A percentile compares a stretch with the other conserved stretches of the same genome.
Conservation (phyloP, 2,329 filamentous ascomycete genomes). For the Fulvia fulva region DNA sequence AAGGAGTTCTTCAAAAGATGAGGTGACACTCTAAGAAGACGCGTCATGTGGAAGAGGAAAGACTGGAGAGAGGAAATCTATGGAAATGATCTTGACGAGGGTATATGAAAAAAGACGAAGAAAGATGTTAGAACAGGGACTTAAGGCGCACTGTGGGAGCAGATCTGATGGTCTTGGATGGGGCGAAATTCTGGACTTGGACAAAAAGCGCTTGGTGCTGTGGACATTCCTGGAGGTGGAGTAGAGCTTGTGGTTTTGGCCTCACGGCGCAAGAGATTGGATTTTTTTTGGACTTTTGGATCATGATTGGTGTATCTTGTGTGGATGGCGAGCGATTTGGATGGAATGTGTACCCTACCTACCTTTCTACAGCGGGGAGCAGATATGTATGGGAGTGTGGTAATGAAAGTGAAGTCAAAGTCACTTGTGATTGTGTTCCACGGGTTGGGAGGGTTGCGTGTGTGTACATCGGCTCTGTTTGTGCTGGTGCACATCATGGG, state of each 20-base stretch:
- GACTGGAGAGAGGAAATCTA: too few species aligned
- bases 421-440: too few species aligned
- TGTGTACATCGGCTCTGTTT: too few species aligned
- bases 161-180: neutral
- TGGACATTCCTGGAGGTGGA: neutral
- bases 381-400: too few species aligned
- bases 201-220: neutral
- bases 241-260: neutral
- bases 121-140: neutral
- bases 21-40: constrained; percentile 4
- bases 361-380: neutral
- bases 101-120: neutral
- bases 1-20: constrained; percentile 46
- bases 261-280: neutral
- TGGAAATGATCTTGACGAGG: neutral
- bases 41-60: too few species aligned
- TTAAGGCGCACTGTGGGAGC: neutral
- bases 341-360: neutral
- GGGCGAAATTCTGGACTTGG: neutral
- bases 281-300: neutral
- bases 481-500: too few species aligned
- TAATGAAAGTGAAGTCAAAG: too few species aligned
- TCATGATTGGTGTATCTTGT: neutral
- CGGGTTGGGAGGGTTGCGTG: too few species aligned
- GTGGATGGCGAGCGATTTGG: neutral